Conservation (phyloP, 2,329 filamentous ascomycete species). For the Diaporthe ampelina region DNA sequence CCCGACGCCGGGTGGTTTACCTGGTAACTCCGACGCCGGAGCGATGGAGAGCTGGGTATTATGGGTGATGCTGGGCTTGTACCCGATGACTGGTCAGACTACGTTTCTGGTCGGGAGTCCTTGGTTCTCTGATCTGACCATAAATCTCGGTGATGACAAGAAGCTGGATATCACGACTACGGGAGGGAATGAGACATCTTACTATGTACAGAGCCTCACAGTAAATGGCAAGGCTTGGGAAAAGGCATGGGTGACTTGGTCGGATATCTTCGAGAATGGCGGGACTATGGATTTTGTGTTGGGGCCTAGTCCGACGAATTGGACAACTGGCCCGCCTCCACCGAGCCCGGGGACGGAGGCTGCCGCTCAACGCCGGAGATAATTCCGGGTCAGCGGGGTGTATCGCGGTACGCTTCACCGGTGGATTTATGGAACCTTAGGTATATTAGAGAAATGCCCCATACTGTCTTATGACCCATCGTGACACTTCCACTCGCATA, state of each 20-base stretch:
- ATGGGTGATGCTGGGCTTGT: conserved; percentile 78
- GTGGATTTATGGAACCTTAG: no score
- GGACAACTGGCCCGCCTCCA: conserved; percentile 72
- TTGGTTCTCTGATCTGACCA: conserved; percentile 72
- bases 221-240: conserved; percentile 75
- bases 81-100: conserved; percentile 77
- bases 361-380: conserved; percentile 11
- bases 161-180: conserved; percentile 67
- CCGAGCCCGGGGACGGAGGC: conserved; percentile 67
- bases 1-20: conserved; percentile 68
- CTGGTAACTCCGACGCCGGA: conserved; percentile 79
- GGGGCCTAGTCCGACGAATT: conserved; percentile 64
- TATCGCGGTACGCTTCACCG: no score
- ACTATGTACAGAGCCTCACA: conserved; percentile 75
- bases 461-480: no score
- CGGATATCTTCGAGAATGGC: conserved; percentile 74
- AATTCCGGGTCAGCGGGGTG: background rate
- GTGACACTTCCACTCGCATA: no score
- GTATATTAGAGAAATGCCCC: no score
- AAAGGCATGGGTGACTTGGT: conserved; percentile 75
- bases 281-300: conserved; percentile 75
- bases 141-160: conserved; percentile 67
- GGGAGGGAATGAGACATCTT: conserved; percentile 59
- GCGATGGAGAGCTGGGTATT: conserved; percentile 80
- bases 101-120: conserved; percentile 76